Evolutionary conservation across 1,139 yeast species (phyloP).

Genomic region (Debaryomycetaceae sp.): DNA sequence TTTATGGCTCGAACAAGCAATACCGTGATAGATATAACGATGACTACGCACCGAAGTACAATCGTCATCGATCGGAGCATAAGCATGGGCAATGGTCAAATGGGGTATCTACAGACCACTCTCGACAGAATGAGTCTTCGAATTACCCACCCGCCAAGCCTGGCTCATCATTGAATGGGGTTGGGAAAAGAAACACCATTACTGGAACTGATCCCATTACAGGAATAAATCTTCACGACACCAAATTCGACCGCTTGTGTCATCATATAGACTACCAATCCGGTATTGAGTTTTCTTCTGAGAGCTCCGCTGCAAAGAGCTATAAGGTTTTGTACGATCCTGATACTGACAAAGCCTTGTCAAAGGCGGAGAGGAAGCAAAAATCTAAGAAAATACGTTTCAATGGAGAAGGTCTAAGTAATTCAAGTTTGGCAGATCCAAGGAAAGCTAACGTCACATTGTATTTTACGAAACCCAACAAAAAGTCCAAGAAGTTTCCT

Average conservation of each 20-base stretch:
- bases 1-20: conserved; percentile 2
- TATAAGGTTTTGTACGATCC: conserved; percentile 57
- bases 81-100: background rate
- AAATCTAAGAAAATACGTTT: conserved; percentile 34
- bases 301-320: conserved; percentile 26
- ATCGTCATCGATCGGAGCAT: background rate
- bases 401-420: conserved; percentile 26
- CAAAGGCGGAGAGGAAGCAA: conserved; percentile 34
- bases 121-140: background rate
- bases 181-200: background rate
- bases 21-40: conserved; percentile 1
- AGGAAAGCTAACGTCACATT: conserved; percentile 22
- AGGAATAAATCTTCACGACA: conserved; percentile 32
- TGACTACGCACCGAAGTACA: background rate
- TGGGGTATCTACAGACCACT: background rate
- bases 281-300: conserved; percentile 10
- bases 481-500: conserved; percentile 40
- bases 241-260: conserved; percentile 25
- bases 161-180: background rate
- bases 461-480: conserved; percentile 41
- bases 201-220: conserved; percentile 30
- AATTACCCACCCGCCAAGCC: background rate
- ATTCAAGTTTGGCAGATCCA: conserved; percentile 29
- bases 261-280: conserved; percentile 27
- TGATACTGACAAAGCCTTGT: conserved; percentile 32